Percentiles rank a stretch among this genome's conserved stretches.
These are phyloP conservation scores for Pyrenula massariospora DNA, from an alignment of 495 filamentous ascomycete genomes.

Conservation along the genomic window DNA sequence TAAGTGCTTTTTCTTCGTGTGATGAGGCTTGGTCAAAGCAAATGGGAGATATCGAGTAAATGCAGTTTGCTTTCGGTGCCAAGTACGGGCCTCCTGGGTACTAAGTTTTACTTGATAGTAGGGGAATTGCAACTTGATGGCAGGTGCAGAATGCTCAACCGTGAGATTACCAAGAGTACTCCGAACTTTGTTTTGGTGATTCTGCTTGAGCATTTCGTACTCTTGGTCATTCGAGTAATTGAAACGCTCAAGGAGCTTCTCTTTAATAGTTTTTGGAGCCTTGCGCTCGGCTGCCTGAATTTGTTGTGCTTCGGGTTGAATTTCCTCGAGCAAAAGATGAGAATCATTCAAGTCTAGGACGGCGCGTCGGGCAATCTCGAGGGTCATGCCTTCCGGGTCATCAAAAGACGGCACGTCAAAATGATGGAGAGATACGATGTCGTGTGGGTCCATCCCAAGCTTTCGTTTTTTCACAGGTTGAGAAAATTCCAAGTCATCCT, in stretches of 20 bases:
- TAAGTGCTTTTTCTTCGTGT: slow-evolving; percentile 68
- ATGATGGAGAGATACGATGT: slow-evolving; percentile 31
- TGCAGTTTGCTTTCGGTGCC: slow-evolving; percentile 67
- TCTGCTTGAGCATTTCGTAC: slow-evolving; percentile 92
- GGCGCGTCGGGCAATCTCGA: slow-evolving; percentile 60
- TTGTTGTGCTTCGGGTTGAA: slow-evolving; percentile 35
- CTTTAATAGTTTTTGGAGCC: slow-evolving; percentile 16
- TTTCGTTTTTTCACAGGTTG: slow-evolving; percentile 38
- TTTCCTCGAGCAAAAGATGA: slow-evolving; percentile 66
- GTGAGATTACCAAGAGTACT: slow-evolving; percentile 75
- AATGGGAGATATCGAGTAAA: slow-evolving; percentile 44
- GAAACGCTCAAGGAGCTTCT: slow-evolving; percentile 60
- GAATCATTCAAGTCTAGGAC: slow-evolving; percentile 86
- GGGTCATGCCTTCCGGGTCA: slow-evolving; percentile 49
- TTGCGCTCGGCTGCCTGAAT: slow-evolving; percentile 29
- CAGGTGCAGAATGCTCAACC: slow-evolving; percentile 86
- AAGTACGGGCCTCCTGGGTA: slow-evolving; percentile 72
- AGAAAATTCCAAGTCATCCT: slow-evolving; percentile 30
- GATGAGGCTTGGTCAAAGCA: slow-evolving; percentile 45
- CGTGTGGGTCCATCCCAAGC: slow-evolving; percentile 23
- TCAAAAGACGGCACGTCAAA: slow-evolving; percentile 42
- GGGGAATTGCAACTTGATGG: slow-evolving; percentile 80
- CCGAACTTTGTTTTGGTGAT: slow-evolving; percentile 88
- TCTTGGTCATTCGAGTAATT: slow-evolving; percentile 94
- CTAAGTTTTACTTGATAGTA: slow-evolving; percentile 80